Percentiles rank a stretch among this genome's conserved stretches.
Evolutionary conservation across 345 rosid species (phyloP).

Genomic region (Eucalyptus sp.): DNA sequence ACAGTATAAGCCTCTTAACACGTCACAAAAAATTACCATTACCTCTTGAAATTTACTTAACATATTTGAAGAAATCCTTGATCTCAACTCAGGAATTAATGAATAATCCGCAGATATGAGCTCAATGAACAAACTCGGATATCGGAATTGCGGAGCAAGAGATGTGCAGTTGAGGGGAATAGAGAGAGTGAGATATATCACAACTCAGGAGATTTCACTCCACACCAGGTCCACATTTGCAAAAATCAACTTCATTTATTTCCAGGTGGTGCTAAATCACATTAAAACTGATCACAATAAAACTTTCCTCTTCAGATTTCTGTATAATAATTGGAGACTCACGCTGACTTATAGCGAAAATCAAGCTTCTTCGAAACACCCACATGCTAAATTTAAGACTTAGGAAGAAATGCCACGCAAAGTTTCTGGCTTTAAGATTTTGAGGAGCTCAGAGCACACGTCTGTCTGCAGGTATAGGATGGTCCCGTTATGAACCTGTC

Average conservation of each 20-base stretch:
- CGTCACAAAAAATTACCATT: neutral
- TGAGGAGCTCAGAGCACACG: neutral
- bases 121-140: neutral
- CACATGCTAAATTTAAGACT: neutral
- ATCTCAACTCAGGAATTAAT: neutral
- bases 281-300: neutral
- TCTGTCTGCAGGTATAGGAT: neutral
- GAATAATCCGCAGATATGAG: neutral
- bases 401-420: neutral
- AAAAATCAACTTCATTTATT: neutral
- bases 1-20: neutral
- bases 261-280: neutral
- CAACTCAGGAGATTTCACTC: neutral
- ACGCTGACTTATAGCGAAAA: neutral
- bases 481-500: neutral
- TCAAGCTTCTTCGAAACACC: neutral
- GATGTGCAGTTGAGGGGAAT: neutral
- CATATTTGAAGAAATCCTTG: neutral
- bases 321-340: neutral
- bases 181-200: neutral
- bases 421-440: neutral
- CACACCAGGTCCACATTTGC: neutral
- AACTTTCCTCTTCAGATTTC: neutral
- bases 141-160: neutral
- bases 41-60: neutral